These are phyloP conservation scores for Hura crepitans DNA, from an alignment of 441 rosid species.

Conservation along the genomic window DNA sequence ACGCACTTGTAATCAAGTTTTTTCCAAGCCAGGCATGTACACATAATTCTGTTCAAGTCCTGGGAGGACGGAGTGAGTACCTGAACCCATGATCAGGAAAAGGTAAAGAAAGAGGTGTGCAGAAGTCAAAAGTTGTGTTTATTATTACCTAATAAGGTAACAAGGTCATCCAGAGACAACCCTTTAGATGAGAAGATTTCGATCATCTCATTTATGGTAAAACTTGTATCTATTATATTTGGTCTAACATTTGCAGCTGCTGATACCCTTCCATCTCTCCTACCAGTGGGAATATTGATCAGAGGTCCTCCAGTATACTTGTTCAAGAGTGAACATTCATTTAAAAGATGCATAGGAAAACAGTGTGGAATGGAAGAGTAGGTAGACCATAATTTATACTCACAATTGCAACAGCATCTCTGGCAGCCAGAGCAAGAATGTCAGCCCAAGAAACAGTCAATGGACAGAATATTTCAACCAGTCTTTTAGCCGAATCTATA, in stretches of 20 bases:
- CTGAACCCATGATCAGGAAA: too few species aligned
- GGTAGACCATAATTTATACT: background rate
- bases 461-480: conserved; percentile 57
- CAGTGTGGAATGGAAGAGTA: background rate
- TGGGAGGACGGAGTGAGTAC: too few species aligned
- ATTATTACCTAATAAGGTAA: conserved; percentile 77
- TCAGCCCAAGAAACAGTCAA: conserved; percentile 73
- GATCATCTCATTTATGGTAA: conserved; percentile 64
- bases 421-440: conserved; percentile 67
- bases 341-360: background rate
- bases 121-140: conserved; percentile 2
- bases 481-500: conserved; percentile 50
- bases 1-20: too few species aligned
- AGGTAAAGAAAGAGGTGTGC: background rate
- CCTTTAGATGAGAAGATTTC: conserved; percentile 65
- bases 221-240: conserved; percentile 71
- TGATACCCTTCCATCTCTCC: conserved; percentile 62
- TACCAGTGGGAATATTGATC: conserved; percentile 55
- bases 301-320: conserved; percentile 61
- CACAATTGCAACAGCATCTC: conserved; percentile 66
- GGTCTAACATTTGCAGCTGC: conserved; percentile 55
- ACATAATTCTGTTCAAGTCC: too few species aligned
- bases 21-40: too few species aligned
- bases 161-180: conserved; percentile 67
- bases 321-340: conserved; percentile 17